Base-by-base conservation (phyloP, 345 rosid genomes). In the Cardamine resedifolia region DNA sequence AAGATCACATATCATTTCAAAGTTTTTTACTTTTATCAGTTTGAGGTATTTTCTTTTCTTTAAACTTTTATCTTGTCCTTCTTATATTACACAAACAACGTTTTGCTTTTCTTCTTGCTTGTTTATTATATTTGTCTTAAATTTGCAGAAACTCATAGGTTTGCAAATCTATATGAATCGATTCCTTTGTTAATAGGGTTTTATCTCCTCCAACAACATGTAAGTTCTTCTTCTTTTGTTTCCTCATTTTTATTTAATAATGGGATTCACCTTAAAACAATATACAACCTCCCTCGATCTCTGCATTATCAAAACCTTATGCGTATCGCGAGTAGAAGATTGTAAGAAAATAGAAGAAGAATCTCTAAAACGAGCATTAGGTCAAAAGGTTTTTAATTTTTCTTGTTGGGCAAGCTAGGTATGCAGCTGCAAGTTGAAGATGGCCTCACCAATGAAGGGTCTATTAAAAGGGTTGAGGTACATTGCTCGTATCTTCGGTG, bases 401-500 rank as follows among this genome's bases (percentile, higher is more conserved):
- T 0, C 63, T 70, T 70, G 56, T 33, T 49, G 62, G 44, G 72
- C 62, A 65, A 58, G 68, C 45, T 77, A 65, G 80, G 76, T 56
- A 12, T 77, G 62, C 68, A 50, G 41, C 43, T 57, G 64, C 50
- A 5, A 39, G 72, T 65, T 71, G 64, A 77, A 41, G 2, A 39
- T 38, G 56, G 26, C 67, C 72, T 31, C 72, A 50, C 55, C 72
- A 58, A 81, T 90, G 93, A 90, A 90, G 72, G 91, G 91, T 72
- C 85, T 90, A 21, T 58, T 90, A 24, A 90, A 82, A 77, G 91
- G 93, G 69, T 80, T 90, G 14, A 80, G 93, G 81, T 90, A 84
- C 82, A 87, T 90, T 67, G 85, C 92, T 77, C 87, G 87, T 63
- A 88, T 90, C 33, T 88, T 90, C 75, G 96, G 96, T 90, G 58